These are phyloP conservation scores for Dichotomocladium elegans DNA, from an alignment of 371 early-diverging fungal species.

Conservation along the genomic window DNA sequence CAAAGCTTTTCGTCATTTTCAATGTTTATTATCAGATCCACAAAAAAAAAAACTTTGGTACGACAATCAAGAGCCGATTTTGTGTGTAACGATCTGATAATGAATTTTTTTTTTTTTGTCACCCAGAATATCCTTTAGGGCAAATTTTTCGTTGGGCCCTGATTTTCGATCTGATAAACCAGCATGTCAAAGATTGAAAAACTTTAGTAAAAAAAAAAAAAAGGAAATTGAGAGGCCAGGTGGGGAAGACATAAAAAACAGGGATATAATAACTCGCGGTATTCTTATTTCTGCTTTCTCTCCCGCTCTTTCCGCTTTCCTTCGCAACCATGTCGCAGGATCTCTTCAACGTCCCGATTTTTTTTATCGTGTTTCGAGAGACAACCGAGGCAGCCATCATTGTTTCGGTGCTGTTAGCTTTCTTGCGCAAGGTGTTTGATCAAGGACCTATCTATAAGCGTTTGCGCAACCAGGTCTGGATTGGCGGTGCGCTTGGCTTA, in stretches of 20 bases:
- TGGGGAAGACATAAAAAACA: neutral
- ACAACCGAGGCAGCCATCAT: slow-evolving; percentile 74
- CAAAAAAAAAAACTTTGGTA: neutral
- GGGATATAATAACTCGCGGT: neutral
- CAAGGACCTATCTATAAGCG: slow-evolving; percentile 45
- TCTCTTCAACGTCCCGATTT: slow-evolving; percentile 76
- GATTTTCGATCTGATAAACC: neutral
- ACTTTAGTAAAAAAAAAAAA: no score
- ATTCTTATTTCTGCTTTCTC: neutral
- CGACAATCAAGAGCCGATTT: no score
- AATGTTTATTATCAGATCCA: neutral
- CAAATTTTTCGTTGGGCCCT: no score
- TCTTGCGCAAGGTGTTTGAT: slow-evolving; percentile 59
- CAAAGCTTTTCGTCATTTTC: no score
- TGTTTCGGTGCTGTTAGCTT: slow-evolving; percentile 75
- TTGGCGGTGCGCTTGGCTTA: slow-evolving; percentile 59
- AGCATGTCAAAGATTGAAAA: neutral
- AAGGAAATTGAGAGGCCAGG: neutral
- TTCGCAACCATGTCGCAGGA: slow-evolving; percentile 11
- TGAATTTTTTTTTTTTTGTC: no score
- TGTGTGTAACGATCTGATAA: neutral
- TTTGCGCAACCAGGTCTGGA: slow-evolving; percentile 62
- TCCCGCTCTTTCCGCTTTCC: neutral
- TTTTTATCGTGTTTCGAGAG: slow-evolving; percentile 85
- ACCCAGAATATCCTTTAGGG: no score